Evolutionary conservation across 148 eudicot genomes (phyloP).

Genomic region (Rhododendron griersonianum): DNA sequence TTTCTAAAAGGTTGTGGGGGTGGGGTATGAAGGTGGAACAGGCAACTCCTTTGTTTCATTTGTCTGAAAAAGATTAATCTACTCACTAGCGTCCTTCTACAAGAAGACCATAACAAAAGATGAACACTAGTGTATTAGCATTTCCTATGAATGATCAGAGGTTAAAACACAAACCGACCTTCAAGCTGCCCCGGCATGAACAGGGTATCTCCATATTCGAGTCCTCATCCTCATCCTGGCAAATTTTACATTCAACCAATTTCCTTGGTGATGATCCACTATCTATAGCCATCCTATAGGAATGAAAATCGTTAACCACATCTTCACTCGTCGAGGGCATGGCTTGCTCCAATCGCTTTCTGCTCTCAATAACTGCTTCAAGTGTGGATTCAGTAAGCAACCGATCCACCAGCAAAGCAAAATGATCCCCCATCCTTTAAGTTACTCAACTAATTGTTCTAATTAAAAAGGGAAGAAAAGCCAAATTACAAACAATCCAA

Average conservation of each 20-base stretch:
- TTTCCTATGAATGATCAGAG: neutral
- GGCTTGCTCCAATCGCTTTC: conserved; percentile 17
- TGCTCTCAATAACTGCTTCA: conserved; percentile 19
- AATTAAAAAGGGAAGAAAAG: neutral
- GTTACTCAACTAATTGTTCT: neutral
- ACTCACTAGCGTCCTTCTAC: neutral
- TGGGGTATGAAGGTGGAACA: neutral
- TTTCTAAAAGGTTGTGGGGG: neutral
- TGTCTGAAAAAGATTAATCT: neutral
- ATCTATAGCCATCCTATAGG: conserved; percentile 42
- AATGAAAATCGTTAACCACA: conserved; percentile 16
- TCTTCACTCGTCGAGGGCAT: conserved; percentile 11
- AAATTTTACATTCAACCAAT: conserved; percentile 66
- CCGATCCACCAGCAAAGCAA: conserved; percentile 28
- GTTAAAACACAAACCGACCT: conserved; percentile 35
- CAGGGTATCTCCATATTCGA: conserved; percentile 83
- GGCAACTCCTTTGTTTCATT: neutral
- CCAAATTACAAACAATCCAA: neutral
- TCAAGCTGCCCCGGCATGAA: conserved; percentile 76
- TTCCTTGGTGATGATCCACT: conserved; percentile 33
- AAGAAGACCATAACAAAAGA: neutral
- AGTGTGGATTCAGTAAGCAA: conserved; percentile 31
- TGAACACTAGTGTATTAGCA: neutral
- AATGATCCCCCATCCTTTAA: conserved; percentile 31
- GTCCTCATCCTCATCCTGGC: conserved; percentile 78